These are phyloP conservation scores for Pythium biforme DNA, from an alignment of 352 stramenopile species.

Conservation along the genomic window DNA sequence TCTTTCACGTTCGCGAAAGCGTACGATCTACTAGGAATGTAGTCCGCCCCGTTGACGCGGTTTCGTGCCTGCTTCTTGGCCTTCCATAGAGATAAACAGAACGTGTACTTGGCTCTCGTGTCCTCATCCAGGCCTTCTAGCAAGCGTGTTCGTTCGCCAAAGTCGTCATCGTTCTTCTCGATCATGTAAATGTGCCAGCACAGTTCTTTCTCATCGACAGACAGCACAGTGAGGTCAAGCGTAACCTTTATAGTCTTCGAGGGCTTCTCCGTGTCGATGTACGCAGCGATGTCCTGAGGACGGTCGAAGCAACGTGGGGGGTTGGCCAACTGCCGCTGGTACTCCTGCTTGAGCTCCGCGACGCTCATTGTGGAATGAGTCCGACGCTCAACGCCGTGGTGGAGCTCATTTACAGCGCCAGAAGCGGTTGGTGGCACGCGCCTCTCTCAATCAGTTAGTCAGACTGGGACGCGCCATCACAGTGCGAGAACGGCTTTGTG, in stretches of 20 bases:
- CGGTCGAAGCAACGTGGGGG: not conserved
- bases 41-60: not conserved
- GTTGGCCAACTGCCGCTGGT: not conserved
- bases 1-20: not conserved
- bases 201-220: not conserved
- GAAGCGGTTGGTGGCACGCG: too few species aligned
- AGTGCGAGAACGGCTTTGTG: too few species aligned
- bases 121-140: not conserved
- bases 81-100: not conserved
- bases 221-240: conserved; percentile 6
- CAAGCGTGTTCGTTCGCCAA: not conserved
- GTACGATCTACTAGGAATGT: not conserved
- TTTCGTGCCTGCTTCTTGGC: not conserved
- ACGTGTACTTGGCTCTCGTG: not conserved
- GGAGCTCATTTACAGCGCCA: too few species aligned
- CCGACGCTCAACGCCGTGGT: not conserved
- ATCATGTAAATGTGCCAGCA: conserved; percentile 11
- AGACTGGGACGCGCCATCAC: too few species aligned
- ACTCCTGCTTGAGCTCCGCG: not conserved
- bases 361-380: conserved; percentile 11
- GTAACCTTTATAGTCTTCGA: not conserved
- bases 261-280: not conserved
- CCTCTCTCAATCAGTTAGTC: too few species aligned
- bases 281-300: not conserved
- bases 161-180: conserved; percentile 5